Base-by-base conservation (phyloP, 257 asterid species). In the Apocynum venetum region DNA sequence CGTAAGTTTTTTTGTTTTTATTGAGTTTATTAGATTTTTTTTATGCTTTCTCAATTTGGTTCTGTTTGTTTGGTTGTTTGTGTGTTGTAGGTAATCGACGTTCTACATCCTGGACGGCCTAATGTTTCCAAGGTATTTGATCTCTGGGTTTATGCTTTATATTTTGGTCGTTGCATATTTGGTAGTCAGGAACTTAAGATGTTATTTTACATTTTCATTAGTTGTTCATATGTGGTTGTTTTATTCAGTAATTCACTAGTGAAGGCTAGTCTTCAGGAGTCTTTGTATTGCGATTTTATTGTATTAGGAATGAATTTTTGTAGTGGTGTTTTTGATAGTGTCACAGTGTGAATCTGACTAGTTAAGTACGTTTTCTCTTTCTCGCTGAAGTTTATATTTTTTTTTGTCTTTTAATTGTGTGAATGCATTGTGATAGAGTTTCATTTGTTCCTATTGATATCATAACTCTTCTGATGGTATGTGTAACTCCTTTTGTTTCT, bases 101-200 rank as follows among this genome's bases (percentile, higher is more conserved):
- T 94, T 57, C 81, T 94, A 85, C 98, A 94, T 61, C 98, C 98
- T 38, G 97, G 98, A 77, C 84, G 97, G 80, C 82, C 98, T 3
- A 94, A 94, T 84, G 96, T 94, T 61, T 90, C 97, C 47, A 94
- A 94, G 98, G 98, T 93, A 35, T 65, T 61, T 56, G 36, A 52
- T 46, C 64, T 12, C 44, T 17, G 61, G 2, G 2, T n/a, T 11
- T 1, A 53, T 20, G 13, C 65, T 44, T 51, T 6, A 19, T 2
- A 40, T 12, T 38, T 69, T 48, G 17, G 10, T 15, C 76, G 35
- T 51, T 20, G 3, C 56, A 41, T 7, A 19, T 36, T 60, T 1
- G 17, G 11, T 19, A 0, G 1, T 44, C 59, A 6, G 31, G 31
- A 25, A 25, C 31, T 25, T 25, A 25, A 25, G 31, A 25, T 25